Conservation (phyloP, 1,284 basidiomycete species). For the Malassezia pachydermatis region DNA sequence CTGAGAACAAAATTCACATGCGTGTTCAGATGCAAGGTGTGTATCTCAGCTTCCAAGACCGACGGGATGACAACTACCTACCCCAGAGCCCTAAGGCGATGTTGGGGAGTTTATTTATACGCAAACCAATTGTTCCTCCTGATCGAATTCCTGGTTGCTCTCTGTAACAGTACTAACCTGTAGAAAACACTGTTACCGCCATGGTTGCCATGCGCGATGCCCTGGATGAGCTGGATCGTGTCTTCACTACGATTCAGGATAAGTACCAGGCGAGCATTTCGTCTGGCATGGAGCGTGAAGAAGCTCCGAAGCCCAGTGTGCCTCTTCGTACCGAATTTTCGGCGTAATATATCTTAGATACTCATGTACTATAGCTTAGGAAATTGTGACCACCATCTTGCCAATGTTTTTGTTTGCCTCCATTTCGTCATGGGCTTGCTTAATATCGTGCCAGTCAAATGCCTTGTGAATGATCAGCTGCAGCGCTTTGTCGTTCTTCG, state of each 20-base stretch:
- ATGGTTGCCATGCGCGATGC: conserved; percentile 37
- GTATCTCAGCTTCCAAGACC: conserved; percentile 48
- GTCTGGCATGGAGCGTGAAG: conserved; percentile 27
- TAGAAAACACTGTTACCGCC: conserved; percentile 26
- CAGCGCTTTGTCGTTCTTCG: background rate
- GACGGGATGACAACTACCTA: conserved; percentile 13
- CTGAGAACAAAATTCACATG: conserved; percentile 87
- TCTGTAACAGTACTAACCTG: conserved; percentile 1
- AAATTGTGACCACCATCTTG: conserved; percentile 47
- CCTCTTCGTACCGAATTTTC: conserved; percentile 4
- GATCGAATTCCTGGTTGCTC: conserved; percentile 15
- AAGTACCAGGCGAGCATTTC: conserved; percentile 32
- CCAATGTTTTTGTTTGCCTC: conserved; percentile 65
- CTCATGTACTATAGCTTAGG: conserved; percentile 6
- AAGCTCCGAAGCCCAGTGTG: conserved; percentile 14
- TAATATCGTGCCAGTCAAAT: conserved; percentile 72
- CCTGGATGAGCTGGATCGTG: conserved; percentile 33
- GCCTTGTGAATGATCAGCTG: conserved; percentile 51
- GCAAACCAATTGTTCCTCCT: conserved; percentile 49
- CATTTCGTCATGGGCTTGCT: conserved; percentile 76
- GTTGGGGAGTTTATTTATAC: conserved; percentile 19
- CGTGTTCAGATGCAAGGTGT: conserved; percentile 97
- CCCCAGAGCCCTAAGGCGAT: conserved; percentile 12
- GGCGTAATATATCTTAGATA: conserved; percentile 3
- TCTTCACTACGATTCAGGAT: conserved; percentile 35